These are phyloP conservation scores for Fraxinus cuspidata DNA, from an alignment of 257 asterid species.

Conservation along the genomic window DNA sequence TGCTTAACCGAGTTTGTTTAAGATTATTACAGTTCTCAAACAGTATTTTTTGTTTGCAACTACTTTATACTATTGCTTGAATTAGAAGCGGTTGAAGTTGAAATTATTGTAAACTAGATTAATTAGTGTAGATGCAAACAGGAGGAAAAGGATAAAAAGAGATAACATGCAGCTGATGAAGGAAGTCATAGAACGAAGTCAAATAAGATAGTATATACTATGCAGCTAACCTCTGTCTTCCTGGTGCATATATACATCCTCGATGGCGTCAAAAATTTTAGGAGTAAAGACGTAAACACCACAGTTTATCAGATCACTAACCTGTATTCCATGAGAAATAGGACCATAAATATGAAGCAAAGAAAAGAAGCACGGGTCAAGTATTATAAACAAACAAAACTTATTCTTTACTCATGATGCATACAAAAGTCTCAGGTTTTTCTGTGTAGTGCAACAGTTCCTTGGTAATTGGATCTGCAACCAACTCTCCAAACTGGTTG, in stretches of 20 bases:
- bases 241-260: conserved; percentile 51
- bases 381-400: not conserved
- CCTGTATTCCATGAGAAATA: conserved; percentile 45
- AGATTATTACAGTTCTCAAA: not conserved
- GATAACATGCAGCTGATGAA: not conserved
- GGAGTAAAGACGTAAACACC: conserved; percentile 80
- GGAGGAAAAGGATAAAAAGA: not conserved
- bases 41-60: conserved; percentile 10
- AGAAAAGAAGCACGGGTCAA: conserved; percentile 19
- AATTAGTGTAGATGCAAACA: not conserved
- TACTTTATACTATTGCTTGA: conserved; percentile 15
- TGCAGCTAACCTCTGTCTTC: conserved; percentile 58
- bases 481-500: conserved; percentile 85
- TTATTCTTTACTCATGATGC: conserved; percentile 29
- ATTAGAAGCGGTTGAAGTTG: conserved; percentile 9
- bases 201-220: not conserved
- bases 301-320: conserved; percentile 79
- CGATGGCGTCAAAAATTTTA: conserved; percentile 57
- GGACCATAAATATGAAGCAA: conserved; percentile 19
- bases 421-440: conserved; percentile 87
- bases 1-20: not conserved
- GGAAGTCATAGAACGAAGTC: conserved; percentile 11
- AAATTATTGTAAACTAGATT: not conserved
- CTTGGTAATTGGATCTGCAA: conserved; percentile 73
- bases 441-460: conserved; percentile 85